phyloP scores from a whole-genome alignment of 192 early-diverging fungal genomes.

The Podila verticillata region DNA sequence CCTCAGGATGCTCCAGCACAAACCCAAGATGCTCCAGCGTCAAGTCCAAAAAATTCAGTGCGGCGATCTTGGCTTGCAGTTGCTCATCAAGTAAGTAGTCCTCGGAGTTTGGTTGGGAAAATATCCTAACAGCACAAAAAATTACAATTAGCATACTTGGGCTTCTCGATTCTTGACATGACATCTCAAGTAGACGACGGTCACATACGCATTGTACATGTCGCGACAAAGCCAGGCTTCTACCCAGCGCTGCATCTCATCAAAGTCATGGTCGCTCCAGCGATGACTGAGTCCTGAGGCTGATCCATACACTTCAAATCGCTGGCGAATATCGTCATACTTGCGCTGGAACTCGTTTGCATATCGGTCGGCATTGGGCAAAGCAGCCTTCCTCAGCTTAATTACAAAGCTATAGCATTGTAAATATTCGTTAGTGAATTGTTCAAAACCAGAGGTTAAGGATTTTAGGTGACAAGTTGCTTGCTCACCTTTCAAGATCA shows the following conservation, averaged over 20 bases:
- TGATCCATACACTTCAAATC: constrained; percentile 36
- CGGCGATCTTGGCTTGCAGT: constrained; percentile 72
- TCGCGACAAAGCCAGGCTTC: constrained; percentile 58
- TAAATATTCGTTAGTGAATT: neutral
- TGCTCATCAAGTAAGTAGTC: constrained; percentile 70
- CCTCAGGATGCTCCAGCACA: constrained; percentile 43
- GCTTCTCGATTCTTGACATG: too few relatives aligned
- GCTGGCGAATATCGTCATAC: constrained; percentile 34
- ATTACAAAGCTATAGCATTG: constrained; percentile 9
- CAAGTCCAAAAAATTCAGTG: constrained; percentile 70
- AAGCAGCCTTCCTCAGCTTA: constrained; percentile 15
- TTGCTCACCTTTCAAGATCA: constrained; percentile 35
- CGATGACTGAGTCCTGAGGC: constrained; percentile 36
- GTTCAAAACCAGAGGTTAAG: neutral
- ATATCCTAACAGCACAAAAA: constrained; percentile 21
- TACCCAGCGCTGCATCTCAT: constrained; percentile 52
- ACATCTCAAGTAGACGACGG: neutral
- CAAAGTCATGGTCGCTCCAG: constrained; percentile 33
- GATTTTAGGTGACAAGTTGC: neutral
- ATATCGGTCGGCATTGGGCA: constrained; percentile 24
- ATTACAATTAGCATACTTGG: too few relatives aligned
- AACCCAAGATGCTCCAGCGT: constrained; percentile 69
- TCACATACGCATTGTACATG: constrained; percentile 48
- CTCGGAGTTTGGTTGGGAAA: constrained; percentile 52
- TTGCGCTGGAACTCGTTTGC: constrained; percentile 45